phyloP scores from a whole-genome alignment of 768 basidiomycete genomes.

The Glaciozyma martinii region DNA sequence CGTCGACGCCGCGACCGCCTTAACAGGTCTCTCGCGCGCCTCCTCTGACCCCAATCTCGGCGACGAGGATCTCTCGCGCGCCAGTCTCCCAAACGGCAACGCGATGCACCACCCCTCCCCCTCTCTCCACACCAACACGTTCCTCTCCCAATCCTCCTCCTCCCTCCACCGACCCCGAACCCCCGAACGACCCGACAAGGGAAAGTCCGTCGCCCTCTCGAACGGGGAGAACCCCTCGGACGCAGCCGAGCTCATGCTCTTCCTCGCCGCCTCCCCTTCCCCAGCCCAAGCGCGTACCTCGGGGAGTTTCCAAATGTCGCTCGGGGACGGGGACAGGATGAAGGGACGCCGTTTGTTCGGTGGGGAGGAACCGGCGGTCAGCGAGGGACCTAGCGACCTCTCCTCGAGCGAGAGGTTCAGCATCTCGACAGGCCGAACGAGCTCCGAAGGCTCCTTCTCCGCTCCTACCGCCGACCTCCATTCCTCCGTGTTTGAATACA shows the following conservation, averaged over 20 bases:
- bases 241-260: slow-evolving; percentile 35
- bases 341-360: too few species aligned
- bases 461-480: too few species aligned
- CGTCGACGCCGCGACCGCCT: slow-evolving; percentile 26
- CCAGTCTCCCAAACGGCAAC: too few species aligned
- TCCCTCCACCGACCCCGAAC: slow-evolving; percentile 8
- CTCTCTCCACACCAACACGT: background rate
- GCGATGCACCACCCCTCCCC: slow-evolving; percentile 5
- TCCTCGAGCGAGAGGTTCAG: too few species aligned
- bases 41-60: slow-evolving; percentile 18
- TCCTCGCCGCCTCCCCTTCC: slow-evolving; percentile 29
- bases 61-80: slow-evolving; percentile 9
- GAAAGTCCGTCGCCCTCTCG: background rate
- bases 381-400: too few species aligned
- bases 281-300: slow-evolving; percentile 18
- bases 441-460: too few species aligned
- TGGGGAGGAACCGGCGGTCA: too few species aligned
- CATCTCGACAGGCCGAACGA: too few species aligned
- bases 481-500: too few species aligned
- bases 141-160: background rate
- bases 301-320: background rate
- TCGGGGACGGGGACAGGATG: too few species aligned
- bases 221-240: slow-evolving; percentile 21
- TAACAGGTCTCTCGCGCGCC: slow-evolving; percentile 20
- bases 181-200: slow-evolving; percentile 4